Percentiles rank a stretch among this genome's conserved stretches.
phyloP scores from a whole-genome alignment of 2,329 filamentous ascomycete species.

The Fusarium udum region DNA sequence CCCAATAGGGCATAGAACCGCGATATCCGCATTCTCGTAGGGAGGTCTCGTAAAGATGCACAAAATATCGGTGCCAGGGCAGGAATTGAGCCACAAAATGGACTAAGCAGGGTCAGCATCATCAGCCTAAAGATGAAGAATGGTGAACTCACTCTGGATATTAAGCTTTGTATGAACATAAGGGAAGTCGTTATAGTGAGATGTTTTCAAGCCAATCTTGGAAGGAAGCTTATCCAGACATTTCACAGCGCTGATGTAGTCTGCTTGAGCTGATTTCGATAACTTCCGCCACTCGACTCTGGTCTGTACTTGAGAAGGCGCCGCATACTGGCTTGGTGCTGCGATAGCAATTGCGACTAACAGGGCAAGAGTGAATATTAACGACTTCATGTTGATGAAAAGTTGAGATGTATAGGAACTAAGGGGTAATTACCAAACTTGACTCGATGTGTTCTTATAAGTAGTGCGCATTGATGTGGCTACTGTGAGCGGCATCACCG shows the following conservation, averaged over 20 bases:
- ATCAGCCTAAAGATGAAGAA: not conserved
- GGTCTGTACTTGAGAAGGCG: not conserved
- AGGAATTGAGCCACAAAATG: not conserved
- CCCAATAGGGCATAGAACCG: not conserved
- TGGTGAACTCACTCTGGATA: not conserved
- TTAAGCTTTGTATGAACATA: not conserved
- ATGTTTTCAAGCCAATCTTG: not conserved
- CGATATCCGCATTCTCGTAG: not conserved
- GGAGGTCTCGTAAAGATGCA: not conserved
- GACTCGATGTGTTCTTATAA: not conserved
- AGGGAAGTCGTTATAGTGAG: not conserved
- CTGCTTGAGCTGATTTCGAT: not conserved
- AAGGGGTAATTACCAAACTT: not conserved
- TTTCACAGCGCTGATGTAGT: not conserved
- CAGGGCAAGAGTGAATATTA: not conserved
- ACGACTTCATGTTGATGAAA: not conserved
- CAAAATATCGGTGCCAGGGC: not conserved
- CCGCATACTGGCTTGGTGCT: not conserved
- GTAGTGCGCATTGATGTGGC: fast-evolving
- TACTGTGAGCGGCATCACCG: not conserved
- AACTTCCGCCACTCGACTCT: not conserved
- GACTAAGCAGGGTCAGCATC: not conserved
- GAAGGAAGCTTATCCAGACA: not conserved
- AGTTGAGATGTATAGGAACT: not conserved
- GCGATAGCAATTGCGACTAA: not conserved